A percentile compares a stretch with the other conserved stretches of the same genome.
These are phyloP conservation scores for Populus davidiana DNA, from an alignment of 345 rosid species.

Conservation along the genomic window DNA sequence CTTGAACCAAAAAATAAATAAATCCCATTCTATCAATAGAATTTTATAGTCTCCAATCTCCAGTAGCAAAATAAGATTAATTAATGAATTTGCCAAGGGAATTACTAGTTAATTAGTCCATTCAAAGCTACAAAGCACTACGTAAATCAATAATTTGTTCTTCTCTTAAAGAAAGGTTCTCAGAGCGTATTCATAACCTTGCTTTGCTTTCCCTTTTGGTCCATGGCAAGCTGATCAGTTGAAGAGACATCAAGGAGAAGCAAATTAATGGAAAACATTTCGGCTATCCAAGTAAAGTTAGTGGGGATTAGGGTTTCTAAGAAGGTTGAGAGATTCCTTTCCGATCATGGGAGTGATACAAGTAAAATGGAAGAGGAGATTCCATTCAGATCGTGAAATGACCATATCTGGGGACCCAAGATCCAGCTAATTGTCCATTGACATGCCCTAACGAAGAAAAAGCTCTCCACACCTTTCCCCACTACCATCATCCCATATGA, in stretches of 20 bases:
- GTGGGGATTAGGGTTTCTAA: neutral
- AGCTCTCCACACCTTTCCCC: conserved; percentile 11
- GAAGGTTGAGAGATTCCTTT: conserved; percentile 30
- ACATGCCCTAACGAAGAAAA: conserved; percentile 30
- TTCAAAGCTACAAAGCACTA: too few species aligned
- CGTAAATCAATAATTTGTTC: too few species aligned
- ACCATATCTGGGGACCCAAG: conserved; percentile 27
- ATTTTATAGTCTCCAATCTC: too few species aligned
- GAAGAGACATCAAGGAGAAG: neutral
- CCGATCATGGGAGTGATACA: conserved; percentile 7
- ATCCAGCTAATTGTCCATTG: conserved; percentile 10
- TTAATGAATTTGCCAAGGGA: too few species aligned
- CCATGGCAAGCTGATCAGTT: neutral
- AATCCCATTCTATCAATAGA: too few species aligned
- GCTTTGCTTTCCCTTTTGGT: neutral
- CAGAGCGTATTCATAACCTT: too few species aligned
- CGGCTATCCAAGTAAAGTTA: neutral
- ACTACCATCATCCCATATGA: conserved; percentile 28
- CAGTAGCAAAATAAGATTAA: too few species aligned
- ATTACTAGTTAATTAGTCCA: neutral
- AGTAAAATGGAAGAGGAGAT: conserved; percentile 20
- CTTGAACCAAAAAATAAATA: too few species aligned
- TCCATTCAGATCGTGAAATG: conserved; percentile 41
- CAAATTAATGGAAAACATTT: neutral
- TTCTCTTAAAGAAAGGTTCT: too few species aligned